Conservation (phyloP, 129 eudicot species). For the Gnaphalium uliginosum region DNA sequence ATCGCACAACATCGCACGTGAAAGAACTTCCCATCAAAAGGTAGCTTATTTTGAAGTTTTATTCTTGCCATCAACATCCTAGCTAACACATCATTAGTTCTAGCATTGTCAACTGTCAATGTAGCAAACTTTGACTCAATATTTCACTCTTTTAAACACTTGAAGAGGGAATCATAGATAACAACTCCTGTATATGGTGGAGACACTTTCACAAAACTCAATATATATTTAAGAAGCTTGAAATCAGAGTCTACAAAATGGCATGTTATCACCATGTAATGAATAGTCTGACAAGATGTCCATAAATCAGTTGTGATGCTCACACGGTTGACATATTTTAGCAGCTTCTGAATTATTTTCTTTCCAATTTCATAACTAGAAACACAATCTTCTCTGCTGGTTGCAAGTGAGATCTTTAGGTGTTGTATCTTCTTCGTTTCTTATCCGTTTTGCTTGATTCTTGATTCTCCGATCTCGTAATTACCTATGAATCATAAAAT, state of each 20-base stretch:
- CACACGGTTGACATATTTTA: not conserved
- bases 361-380: conserved; percentile 11
- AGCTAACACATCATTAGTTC: conserved; percentile 15
- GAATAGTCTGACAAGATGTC: not conserved
- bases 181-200: not conserved
- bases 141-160: conserved; percentile 15
- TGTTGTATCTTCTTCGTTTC: no score
- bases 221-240: not conserved
- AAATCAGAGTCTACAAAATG: conserved; percentile 6
- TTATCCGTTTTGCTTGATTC: no score
- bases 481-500: no score
- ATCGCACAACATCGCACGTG: no score
- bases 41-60: conserved; percentile 3
- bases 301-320: conserved; percentile 18
- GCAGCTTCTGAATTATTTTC: conserved; percentile 1
- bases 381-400: not conserved
- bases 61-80: not conserved
- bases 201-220: conserved; percentile 11
- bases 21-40: not conserved
- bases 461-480: no score
- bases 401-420: conserved; percentile 7
- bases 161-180: conserved; percentile 2
- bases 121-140: conserved; percentile 11
- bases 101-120: conserved; percentile 13
- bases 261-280: conserved; percentile 5